A percentile compares a stretch with the other conserved stretches of the same genome.
phyloP scores from a whole-genome alignment of 805 yeast genomes.

The Candida glaebosa region DNA sequence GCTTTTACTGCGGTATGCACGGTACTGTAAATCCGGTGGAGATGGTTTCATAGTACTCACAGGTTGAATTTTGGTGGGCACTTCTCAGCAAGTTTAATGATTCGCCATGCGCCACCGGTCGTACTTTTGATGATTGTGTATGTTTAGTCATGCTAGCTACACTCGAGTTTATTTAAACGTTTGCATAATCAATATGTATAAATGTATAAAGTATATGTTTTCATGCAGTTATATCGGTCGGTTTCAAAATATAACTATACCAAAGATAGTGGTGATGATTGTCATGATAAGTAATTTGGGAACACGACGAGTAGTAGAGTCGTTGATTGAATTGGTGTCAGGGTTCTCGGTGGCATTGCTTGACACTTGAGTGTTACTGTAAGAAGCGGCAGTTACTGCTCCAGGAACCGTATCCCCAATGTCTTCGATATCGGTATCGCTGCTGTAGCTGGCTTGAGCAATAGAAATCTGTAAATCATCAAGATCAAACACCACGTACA shows the following conservation, averaged over 20 bases:
- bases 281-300: background rate
- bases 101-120: too few relatives aligned
- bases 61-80: too few relatives aligned
- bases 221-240: too few relatives aligned
- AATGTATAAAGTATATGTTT: too few relatives aligned
- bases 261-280: background rate
- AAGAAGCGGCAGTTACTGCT: conserved; percentile 46
- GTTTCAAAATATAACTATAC: background rate
- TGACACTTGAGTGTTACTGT: conserved; percentile 32
- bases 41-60: too few relatives aligned
- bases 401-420: conserved; percentile 48
- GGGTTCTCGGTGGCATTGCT: conserved; percentile 4
- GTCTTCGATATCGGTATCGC: conserved; percentile 41
- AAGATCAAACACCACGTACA: conserved; percentile 63
- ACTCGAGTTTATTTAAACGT: too few relatives aligned
- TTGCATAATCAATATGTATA: too few relatives aligned
- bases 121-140: too few relatives aligned
- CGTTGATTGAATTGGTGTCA: background rate
- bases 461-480: conserved; percentile 55
- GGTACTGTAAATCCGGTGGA: too few relatives aligned
- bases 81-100: too few relatives aligned
- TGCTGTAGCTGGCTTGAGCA: conserved; percentile 32
- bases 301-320: background rate
- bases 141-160: too few relatives aligned
- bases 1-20: too few relatives aligned